Evolutionary conservation across 371 early-diverging fungal genomes (phyloP), one percentile per base, ranked within the genome.

Genomic region (Dinochytrium kinnereticum): DNA sequence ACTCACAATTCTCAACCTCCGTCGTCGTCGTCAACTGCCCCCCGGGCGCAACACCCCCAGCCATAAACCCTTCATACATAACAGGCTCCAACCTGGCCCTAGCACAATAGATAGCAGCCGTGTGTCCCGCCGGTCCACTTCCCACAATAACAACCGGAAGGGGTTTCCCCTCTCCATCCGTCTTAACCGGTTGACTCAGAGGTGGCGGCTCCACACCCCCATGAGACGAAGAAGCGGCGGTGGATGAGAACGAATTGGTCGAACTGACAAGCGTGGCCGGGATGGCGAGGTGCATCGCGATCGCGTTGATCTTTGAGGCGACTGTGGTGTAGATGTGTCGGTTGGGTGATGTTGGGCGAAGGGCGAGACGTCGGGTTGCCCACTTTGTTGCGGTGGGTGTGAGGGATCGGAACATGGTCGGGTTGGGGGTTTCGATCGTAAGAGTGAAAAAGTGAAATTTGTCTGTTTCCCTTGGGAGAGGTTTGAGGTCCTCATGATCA

Each of bases 61-160:
- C 96, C 89, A 97, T 90, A 89, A 96, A 94, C 67, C 99, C 99
- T 82, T 98, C 99, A 80, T 95, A 97, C 87, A 99, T 86, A 73
- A 95, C 87, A 13, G 99, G 98, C 50, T 90, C 81, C 66, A 96
- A 82, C 78, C 96, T 92, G 64, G 98, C 98, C 70, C 98, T 91
- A 40, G 96, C 95, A 51, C 92, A 86, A 82, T 98, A 99, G 74
- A 99, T 91, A 66, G 98, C 98, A 19, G 84, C 84, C 1, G 84
- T 84, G 72, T 85, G 82, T 28, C 68, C 76, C 15, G 76, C 76
- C 10, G 76, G 76, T 44, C 76, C 75, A 38, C 61, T 51, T 2
- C 55, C 57, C 10, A 59, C 71, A 64, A 71, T 59, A 39, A 66
- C 66, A 3, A 66, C 66, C 7, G 66, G 36, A 66, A 40, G 66